Evolutionary conservation across 169 alveolate genomes (phyloP).

Genomic region (Plasmodium malariae): DNA sequence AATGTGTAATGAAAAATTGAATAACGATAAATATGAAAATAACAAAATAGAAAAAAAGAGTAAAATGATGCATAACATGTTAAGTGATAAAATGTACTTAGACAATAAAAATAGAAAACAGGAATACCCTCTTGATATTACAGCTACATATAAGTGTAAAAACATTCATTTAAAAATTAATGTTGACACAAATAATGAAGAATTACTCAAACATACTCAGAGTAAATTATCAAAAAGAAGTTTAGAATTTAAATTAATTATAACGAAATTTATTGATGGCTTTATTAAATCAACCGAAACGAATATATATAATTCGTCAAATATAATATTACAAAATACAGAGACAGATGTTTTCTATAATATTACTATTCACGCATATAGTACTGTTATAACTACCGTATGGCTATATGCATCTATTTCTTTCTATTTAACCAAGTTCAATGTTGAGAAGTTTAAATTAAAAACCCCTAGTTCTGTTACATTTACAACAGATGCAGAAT

Average conservation of each 20-base stretch:
- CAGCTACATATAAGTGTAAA: slow-evolving; percentile 44
- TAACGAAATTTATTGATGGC: slow-evolving; percentile 62
- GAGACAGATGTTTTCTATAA: slow-evolving; percentile 69
- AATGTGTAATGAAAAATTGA: background rate
- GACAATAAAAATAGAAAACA: slow-evolving; percentile 16
- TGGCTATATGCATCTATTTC: slow-evolving; percentile 63
- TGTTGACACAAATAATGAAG: slow-evolving; percentile 64
- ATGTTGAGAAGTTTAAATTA: slow-evolving; percentile 43
- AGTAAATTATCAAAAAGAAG: slow-evolving; percentile 47
- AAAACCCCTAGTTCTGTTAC: slow-evolving; percentile 57
- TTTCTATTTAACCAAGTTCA: slow-evolving; percentile 43
- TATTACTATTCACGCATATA: slow-evolving; percentile 64
- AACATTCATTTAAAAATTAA: slow-evolving; percentile 63
- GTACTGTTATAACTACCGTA: slow-evolving; percentile 23
- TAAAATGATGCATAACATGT: background rate
- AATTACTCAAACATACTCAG: slow-evolving; percentile 33
- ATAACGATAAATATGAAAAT: background rate
- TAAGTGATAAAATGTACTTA: slow-evolving; percentile 9
- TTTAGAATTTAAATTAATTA: slow-evolving; percentile 56
- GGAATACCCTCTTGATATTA: slow-evolving; percentile 64
- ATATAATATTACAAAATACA: slow-evolving; percentile 66
- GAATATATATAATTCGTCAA: slow-evolving; percentile 63
- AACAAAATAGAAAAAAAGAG: slow-evolving; percentile 30
- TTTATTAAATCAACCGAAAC: slow-evolving; percentile 71
- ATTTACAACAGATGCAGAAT: slow-evolving; percentile 13